Percentiles rank a stretch among this genome's conserved stretches.
phyloP scores from a whole-genome alignment of 176 grass and related monocot genomes.

The Aegilops longissima region DNA sequence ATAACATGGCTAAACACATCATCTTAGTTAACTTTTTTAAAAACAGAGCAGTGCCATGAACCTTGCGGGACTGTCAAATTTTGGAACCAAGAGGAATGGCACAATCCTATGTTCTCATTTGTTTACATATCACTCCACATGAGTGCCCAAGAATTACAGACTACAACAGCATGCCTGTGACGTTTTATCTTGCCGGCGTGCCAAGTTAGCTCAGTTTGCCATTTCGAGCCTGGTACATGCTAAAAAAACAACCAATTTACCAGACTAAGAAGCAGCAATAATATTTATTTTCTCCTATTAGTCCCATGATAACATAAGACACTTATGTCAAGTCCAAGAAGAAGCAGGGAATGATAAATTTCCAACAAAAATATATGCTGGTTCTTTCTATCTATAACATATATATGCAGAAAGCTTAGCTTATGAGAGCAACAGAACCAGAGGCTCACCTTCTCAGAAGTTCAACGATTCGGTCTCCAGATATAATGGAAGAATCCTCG shows the following conservation, averaged over 20 bases:
- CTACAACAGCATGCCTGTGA: background rate
- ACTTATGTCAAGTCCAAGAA: slow-evolving; percentile 1
- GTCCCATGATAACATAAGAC: background rate
- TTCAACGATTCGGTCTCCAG: slow-evolving; percentile 53
- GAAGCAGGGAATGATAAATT: background rate
- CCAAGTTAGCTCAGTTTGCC: background rate
- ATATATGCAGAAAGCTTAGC: slow-evolving; percentile 16
- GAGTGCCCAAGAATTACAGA: background rate
- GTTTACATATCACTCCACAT: background rate
- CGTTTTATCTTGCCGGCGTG: background rate
- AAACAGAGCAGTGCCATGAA: slow-evolving; percentile 13
- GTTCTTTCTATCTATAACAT: slow-evolving; percentile 16
- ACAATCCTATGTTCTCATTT: background rate
- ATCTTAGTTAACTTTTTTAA: slow-evolving; percentile 5
- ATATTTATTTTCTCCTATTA: background rate
- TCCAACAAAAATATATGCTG: slow-evolving; percentile 1
- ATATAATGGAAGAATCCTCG: slow-evolving; percentile 73
- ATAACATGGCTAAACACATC: background rate
- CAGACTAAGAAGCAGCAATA: background rate
- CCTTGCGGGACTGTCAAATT: background rate
- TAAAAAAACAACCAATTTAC: background rate
- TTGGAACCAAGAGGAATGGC: background rate
- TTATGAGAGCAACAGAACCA: background rate
- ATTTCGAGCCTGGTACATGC: background rate
- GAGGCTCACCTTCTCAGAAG: slow-evolving; percentile 59